Evolutionary conservation across 139 green algal genomes (phyloP).

Genomic region (Spirogloea muscicola): DNA sequence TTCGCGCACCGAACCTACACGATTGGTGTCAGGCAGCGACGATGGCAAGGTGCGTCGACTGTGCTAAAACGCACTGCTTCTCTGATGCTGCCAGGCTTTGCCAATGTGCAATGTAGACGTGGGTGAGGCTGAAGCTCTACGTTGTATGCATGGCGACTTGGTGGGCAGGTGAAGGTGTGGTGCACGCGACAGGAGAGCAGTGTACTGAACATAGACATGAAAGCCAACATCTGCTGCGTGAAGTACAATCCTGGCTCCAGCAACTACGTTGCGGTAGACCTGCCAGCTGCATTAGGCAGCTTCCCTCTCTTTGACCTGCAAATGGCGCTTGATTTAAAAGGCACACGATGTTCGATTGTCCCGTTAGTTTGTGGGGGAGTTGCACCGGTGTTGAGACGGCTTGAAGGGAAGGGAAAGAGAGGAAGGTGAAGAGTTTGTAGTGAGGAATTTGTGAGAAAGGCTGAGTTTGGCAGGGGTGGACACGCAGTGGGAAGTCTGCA

Average conservation of each 20-base stretch:
- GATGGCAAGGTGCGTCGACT: constrained; percentile 69
- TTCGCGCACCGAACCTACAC: constrained; percentile 47
- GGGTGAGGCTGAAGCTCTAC: too few relatives aligned
- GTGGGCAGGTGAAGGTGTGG: constrained; percentile 59
- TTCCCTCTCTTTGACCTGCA: too few relatives aligned
- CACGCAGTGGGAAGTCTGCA: too few relatives aligned
- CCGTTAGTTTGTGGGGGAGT: too few relatives aligned
- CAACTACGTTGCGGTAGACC: constrained; percentile 74
- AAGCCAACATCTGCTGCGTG: constrained; percentile 89
- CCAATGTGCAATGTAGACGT: too few relatives aligned
- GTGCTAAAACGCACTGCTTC: too few relatives aligned
- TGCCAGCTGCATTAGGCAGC: too few relatives aligned
- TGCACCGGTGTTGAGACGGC: too few relatives aligned
- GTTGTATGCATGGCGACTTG: too few relatives aligned
- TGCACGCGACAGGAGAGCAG: constrained; percentile 40
- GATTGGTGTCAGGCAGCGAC: constrained; percentile 76
- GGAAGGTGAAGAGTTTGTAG: neutral
- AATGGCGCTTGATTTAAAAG: too few relatives aligned
- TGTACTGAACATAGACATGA: constrained; percentile 62
- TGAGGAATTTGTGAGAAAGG: neutral
- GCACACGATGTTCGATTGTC: too few relatives aligned
- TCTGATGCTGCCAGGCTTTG: constrained; percentile 53
- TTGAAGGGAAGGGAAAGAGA: too few relatives aligned
- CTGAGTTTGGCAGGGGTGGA: neutral
- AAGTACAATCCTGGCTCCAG: constrained; percentile 66